These are phyloP conservation scores for Aspergillus baeticus DNA, from an alignment of 495 filamentous ascomycete genomes.

Conservation along the genomic window DNA sequence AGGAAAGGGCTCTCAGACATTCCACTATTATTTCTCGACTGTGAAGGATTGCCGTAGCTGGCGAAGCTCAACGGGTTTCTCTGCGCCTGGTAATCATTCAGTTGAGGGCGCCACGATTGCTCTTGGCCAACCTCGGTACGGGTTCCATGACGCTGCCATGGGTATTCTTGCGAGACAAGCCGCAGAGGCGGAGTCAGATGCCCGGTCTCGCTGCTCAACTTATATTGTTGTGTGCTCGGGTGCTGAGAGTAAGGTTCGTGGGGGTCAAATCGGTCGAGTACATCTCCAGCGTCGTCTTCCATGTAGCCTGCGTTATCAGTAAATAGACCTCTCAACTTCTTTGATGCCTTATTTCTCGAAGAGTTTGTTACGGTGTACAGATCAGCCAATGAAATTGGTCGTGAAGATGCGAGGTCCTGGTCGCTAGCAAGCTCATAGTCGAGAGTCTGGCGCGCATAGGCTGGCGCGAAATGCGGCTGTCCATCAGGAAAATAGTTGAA, in stretches of 20 bases:
- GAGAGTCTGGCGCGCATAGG: not conserved
- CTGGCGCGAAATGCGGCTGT: not conserved
- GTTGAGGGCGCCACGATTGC: not conserved
- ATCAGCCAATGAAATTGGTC: slow-evolving; percentile 23
- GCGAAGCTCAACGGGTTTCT: slow-evolving; percentile 23
- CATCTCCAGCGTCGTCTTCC: not conserved
- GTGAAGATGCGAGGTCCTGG: slow-evolving; percentile 24
- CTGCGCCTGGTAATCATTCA: slow-evolving; percentile 5
- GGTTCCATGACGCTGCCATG: not conserved
- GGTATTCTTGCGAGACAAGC: slow-evolving; percentile 2
- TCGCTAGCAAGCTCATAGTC: slow-evolving; percentile 20
- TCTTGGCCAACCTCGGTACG: not conserved
- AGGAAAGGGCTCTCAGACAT: slow-evolving; percentile 17
- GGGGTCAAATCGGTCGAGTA: not conserved
- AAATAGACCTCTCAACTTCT: slow-evolving; percentile 9
- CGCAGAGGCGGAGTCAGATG: not conserved
- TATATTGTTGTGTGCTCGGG: not conserved
- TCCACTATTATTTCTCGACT: slow-evolving; percentile 2
- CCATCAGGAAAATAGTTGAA: not conserved
- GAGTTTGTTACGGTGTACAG: slow-evolving; percentile 12
- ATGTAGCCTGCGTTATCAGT: not conserved
- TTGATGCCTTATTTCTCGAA: slow-evolving; percentile 18
- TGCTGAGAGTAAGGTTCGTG: slow-evolving; percentile 13
- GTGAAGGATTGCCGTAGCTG: slow-evolving; percentile 1
- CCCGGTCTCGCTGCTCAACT: not conserved